Evolutionary conservation across 176 grass and related monocot species (phyloP).

Genomic region (Oropetium thomaeum): DNA sequence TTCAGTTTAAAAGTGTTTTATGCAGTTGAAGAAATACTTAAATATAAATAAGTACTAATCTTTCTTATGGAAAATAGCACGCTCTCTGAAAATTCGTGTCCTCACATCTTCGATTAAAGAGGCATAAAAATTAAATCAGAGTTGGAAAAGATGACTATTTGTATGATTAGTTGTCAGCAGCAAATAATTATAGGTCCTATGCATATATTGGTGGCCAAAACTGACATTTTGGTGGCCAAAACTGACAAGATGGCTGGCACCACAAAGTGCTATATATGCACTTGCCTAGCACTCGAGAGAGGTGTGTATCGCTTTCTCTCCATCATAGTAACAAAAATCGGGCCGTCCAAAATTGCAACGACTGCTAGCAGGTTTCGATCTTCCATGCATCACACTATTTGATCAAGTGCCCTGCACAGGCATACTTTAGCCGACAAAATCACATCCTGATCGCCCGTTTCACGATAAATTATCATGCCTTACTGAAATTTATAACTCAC

Average conservation of each 20-base stretch:
- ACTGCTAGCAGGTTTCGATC: constrained; percentile 13
- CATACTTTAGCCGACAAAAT: constrained; percentile 8
- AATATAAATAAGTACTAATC: too few relatives aligned
- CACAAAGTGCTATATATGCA: constrained; percentile 16
- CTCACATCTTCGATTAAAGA: too few relatives aligned
- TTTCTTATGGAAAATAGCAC: too few relatives aligned
- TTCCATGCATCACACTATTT: not conserved
- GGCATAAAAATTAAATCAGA: too few relatives aligned
- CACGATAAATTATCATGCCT: not conserved
- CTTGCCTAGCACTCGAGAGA: not conserved
- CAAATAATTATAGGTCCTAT: too few relatives aligned
- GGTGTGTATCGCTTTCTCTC: constrained; percentile 8
- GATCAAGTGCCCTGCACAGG: not conserved
- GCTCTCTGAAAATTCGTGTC: too few relatives aligned
- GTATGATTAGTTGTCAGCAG: too few relatives aligned
- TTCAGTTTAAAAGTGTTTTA: too few relatives aligned
- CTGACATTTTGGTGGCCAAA: too few relatives aligned
- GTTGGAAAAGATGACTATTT: too few relatives aligned
- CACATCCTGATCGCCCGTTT: constrained; percentile 16
- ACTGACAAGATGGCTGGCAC: constrained; percentile 2
- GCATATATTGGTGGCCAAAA: too few relatives aligned
- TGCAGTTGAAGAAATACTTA: too few relatives aligned
- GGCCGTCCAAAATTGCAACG: constrained; percentile 35
- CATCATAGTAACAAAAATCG: constrained; percentile 20
- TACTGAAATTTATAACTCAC: not conserved